phyloP scores from a whole-genome alignment of 1,139 yeast species.

The Saccharomycopsis hybrid region DNA sequence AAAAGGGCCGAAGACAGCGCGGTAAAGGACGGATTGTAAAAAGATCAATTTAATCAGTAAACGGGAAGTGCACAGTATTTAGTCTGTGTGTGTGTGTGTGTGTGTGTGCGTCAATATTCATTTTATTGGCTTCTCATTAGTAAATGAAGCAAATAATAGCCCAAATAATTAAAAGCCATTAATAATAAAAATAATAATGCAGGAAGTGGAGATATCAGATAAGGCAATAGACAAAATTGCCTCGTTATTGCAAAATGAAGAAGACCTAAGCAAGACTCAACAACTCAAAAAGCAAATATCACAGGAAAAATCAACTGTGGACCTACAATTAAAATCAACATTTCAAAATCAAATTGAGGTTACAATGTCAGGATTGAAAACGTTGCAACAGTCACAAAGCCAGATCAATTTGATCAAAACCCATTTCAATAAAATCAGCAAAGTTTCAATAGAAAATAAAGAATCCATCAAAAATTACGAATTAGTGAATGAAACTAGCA shows the following conservation, averaged over 20 bases:
- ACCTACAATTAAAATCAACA: conserved; percentile 58
- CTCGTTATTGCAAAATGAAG: conserved; percentile 45
- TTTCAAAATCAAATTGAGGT: conserved; percentile 56
- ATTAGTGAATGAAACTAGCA: conserved; percentile 53
- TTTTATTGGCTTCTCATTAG: too few relatives aligned
- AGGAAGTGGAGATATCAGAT: conserved; percentile 1
- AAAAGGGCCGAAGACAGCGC: too few relatives aligned
- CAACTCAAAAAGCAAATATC: conserved; percentile 51
- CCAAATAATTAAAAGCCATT: too few relatives aligned
- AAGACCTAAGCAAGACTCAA: conserved; percentile 52
- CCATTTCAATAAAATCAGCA: conserved; percentile 54
- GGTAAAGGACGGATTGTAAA: too few relatives aligned
- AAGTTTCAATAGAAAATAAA: conserved; percentile 47
- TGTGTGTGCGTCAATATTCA: too few relatives aligned
- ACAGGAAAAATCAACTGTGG: conserved; percentile 69
- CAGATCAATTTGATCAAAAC: conserved; percentile 43
- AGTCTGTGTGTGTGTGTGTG: too few relatives aligned
- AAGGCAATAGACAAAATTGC: conserved; percentile 28
- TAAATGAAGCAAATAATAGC: too few relatives aligned
- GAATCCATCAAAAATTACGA: conserved; percentile 49
- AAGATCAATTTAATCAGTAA: too few relatives aligned
- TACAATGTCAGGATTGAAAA: conserved; percentile 31
- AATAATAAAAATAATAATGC: not conserved
- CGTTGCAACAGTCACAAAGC: conserved; percentile 30
- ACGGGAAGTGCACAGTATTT: too few relatives aligned